Percentiles rank a stretch among this genome's conserved stretches.
phyloP scores from a whole-genome alignment of 2,329 filamentous ascomycete species.

The Curvularia eragrostidis region DNA sequence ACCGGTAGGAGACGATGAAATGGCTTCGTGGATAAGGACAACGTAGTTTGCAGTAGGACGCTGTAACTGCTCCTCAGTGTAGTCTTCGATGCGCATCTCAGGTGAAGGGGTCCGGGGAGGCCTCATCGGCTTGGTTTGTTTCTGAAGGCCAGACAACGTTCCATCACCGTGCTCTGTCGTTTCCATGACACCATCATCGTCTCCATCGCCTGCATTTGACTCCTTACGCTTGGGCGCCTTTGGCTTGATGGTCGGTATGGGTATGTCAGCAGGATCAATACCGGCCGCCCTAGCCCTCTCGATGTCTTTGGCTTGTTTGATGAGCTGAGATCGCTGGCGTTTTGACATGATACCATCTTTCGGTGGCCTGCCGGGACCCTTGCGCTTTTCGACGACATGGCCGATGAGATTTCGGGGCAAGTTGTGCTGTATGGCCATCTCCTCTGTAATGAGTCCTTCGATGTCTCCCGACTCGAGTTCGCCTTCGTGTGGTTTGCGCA shows the following conservation, averaged over 20 bases:
- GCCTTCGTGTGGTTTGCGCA: constrained; percentile 38
- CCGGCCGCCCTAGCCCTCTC: constrained; percentile 50
- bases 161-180: constrained; percentile 49
- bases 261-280: constrained; percentile 47
- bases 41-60: constrained; percentile 71
- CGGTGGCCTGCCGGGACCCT: constrained; percentile 79
- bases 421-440: constrained; percentile 51
- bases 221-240: constrained; percentile 48
- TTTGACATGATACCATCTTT: constrained; percentile 87
- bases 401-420: constrained; percentile 49
- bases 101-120: constrained; percentile 65
- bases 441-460: constrained; percentile 46
- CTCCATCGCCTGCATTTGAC: constrained; percentile 47
- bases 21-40: constrained; percentile 67
- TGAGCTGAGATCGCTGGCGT: constrained; percentile 69
- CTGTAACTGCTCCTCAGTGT: constrained; percentile 75
- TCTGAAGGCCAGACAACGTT: constrained; percentile 50
- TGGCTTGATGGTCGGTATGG: constrained; percentile 43
- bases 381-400: constrained; percentile 65
- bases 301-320: constrained; percentile 64
- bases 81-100: constrained; percentile 67
- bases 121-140: constrained; percentile 56
- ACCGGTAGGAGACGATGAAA: constrained; percentile 61
- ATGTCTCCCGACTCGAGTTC: constrained; percentile 42
- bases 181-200: constrained; percentile 44